A percentile compares a stretch with the other conserved stretches of the same genome.
Evolutionary conservation across 2,329 filamentous ascomycete genomes (phyloP).

Genomic region (Cladosporium colombiae): DNA sequence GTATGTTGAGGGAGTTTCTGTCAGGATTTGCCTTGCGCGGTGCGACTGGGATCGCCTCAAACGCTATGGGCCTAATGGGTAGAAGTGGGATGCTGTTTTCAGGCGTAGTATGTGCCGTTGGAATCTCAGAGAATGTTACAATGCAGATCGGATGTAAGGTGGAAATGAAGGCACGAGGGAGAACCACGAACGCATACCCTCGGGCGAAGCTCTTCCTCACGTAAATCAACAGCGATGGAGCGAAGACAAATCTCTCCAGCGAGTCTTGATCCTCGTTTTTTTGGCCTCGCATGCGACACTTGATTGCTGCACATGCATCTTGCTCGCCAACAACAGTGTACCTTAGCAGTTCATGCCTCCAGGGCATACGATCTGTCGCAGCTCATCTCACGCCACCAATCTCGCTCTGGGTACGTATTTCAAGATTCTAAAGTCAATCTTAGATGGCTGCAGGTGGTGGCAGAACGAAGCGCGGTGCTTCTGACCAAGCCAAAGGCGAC

Average conservation of each 20-base stretch:
- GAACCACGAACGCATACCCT: neutral
- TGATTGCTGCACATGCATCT: neutral
- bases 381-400: neutral
- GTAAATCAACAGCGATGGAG: neutral
- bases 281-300: neutral
- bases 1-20: neutral
- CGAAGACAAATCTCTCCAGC: neutral
- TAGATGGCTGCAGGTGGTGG: neutral
- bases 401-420: no score
- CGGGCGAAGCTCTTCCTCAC: neutral
- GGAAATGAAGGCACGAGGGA: neutral
- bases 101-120: neutral
- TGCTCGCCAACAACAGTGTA: neutral
- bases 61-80: neutral
- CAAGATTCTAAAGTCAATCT: no score
- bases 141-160: no score
- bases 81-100: neutral
- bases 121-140: neutral
- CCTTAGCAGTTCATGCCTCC: neutral
- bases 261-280: neutral
- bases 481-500: neutral
- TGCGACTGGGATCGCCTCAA: neutral
- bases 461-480: neutral
- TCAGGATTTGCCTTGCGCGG: neutral
- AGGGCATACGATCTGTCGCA: neutral